Base-by-base conservation (phyloP, 2,329 filamentous ascomycete genomes). In the Aspergillus caelatus region DNA sequence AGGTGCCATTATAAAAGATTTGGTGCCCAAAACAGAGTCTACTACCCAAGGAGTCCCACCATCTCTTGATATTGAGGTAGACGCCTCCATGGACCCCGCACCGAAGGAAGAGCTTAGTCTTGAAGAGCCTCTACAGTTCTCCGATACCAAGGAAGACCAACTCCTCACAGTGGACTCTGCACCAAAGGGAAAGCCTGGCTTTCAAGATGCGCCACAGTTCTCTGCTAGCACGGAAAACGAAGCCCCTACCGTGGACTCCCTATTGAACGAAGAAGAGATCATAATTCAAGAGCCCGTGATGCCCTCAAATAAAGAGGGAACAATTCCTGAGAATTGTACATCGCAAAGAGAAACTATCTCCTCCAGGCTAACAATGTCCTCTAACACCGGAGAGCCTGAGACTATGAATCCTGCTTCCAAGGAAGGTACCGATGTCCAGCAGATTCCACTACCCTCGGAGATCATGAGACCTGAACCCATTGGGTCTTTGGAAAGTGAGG, bases 331-430 rank as follows among this genome's bases (percentile, higher is more conserved):
- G 28, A n/a, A 32, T n/a, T 30, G 16, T 52, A 23, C 19, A 32
- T 32, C 48, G 4, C n/a, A 34, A n/a, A 34, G 48, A 52, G 48
- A 52, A 9, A 32, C 28, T 21, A 50, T 41, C 14, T 53, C n/a
- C 23, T 48, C 21, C 30, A 56, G 52, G 59, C 65, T 60, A 63
- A 65, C 64, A 65, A 19, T 34, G n/a, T 57, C 36, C 30, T 56
- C 55, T 16, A 61, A 64, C 23, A 26, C 36, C 19, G 50, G 53
- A 36, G 56, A 57, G 43, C 12, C 28, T 2, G 28, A 52, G 28
- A 10, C 9, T 16, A 50, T 30, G 46, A 19, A n/a, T 16, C 8
- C 48, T 11, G 14, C 28, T 32, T 52, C 28, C 19, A 52, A 52
- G 28, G 48, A 32, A n/a, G 16, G 34, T 8, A 52, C 48, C 14